Evolutionary conservation across 495 filamentous ascomycete genomes (phyloP), one percentile per base, ranked within the genome.

Genomic region (Letharia lupina): DNA sequence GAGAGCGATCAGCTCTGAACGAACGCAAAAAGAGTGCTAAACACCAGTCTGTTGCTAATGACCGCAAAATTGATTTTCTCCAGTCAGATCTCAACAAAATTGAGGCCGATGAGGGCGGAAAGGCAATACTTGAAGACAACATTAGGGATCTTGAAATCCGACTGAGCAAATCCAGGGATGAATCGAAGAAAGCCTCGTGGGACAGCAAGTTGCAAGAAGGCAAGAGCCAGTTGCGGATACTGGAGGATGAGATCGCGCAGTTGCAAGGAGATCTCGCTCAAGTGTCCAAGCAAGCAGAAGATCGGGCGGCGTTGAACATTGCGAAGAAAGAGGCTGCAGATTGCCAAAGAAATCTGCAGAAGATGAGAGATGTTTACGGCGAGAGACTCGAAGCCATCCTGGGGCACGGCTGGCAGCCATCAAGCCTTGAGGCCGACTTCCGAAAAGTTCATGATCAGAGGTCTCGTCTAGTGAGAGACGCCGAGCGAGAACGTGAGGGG

Each of bases 101-200:
- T 61, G 83, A 88, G 18, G 80, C 91, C 52, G 93, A 96, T 69
- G 93, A 96, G 77, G 93, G 91, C 16, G 82, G 84, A 37, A 88
- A 89, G 71, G 87, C 88, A 41, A 79, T 87, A 6, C 80, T 96
- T 16, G 87, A 92, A 65, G 83, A 87, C 6, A 87, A 87, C 50
- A 79, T 88, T 47, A 83, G 86, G 62, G 91, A 96, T 39, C 79
- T 88, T 7, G 84, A 86, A 67, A 77, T 81, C 6, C 81, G 76
- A 56, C 81, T 96, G 10, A 77, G 79, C 60, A 80, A 82, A 65
- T 81, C 84, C 4, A 90, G 86, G 69, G 77, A 82, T 8, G 82
- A 88, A 13, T 81, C 83, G 40, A 81, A 84, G 61, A 73, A 70
- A 35, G 83, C 83, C 4, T 81, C 84, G 12, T 90, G 87, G 78